Evolutionary conservation across 2,329 filamentous ascomycete genomes (phyloP).

Genomic region (Pezicula neosporulosa): DNA sequence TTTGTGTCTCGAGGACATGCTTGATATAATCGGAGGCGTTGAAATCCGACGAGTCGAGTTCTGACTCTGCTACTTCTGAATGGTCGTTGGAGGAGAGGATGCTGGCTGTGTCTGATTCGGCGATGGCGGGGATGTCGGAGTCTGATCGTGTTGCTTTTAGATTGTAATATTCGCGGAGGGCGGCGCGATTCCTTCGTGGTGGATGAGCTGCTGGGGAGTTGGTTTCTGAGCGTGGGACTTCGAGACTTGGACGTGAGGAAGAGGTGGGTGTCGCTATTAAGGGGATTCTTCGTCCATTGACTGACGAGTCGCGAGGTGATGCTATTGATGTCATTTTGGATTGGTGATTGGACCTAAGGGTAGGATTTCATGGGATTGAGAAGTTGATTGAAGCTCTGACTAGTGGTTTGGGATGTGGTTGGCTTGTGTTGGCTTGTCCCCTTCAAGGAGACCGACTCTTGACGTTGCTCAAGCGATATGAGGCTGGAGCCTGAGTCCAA

Average conservation of each 20-base stretch:
- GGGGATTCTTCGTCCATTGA: slow-evolving; percentile 53
- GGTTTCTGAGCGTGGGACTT: slow-evolving; percentile 57
- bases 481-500: slow-evolving; percentile 17
- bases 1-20: slow-evolving; percentile 55
- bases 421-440: no score
- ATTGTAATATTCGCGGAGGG: slow-evolving; percentile 93
- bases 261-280: slow-evolving; percentile 65
- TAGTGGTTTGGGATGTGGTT: background rate
- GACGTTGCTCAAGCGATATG: slow-evolving; percentile 9
- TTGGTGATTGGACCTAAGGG: slow-evolving; percentile 1
- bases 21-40: slow-evolving; percentile 67
- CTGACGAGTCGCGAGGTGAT: slow-evolving; percentile 55
- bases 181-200: slow-evolving; percentile 63
- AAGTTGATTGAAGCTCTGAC: background rate
- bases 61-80: slow-evolving; percentile 57
- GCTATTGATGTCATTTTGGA: slow-evolving; percentile 61
- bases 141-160: slow-evolving; percentile 46
- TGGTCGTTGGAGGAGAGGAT: slow-evolving; percentile 29
- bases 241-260: slow-evolving; percentile 72
- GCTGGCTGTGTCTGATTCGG: slow-evolving; percentile 21
- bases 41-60: slow-evolving; percentile 74
- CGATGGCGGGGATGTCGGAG: slow-evolving; percentile 9
- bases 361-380: background rate
- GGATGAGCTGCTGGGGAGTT: slow-evolving; percentile 44
- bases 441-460: background rate